Conservation (phyloP, 179 eudicot species). For the Drosera spatulata region DNA sequence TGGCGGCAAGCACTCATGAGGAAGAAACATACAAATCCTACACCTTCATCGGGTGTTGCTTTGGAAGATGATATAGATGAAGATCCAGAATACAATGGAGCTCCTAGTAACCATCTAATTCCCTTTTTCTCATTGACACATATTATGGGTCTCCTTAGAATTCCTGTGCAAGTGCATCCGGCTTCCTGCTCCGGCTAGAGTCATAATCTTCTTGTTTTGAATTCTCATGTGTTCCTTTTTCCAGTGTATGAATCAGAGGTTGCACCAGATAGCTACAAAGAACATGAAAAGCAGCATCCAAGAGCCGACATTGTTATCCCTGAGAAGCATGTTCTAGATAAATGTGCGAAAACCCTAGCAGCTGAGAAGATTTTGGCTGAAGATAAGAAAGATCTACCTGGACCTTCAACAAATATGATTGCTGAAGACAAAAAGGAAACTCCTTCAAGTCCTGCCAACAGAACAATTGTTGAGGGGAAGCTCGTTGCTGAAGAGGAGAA, state of each 20-base stretch:
- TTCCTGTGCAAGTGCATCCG: neutral
- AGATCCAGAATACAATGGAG: constrained; percentile 40
- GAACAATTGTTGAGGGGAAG: too few relatives aligned
- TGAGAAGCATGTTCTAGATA: constrained; percentile 26
- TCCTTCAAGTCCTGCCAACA: too few relatives aligned
- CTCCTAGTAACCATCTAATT: constrained; percentile 33
- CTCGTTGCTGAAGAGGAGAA: neutral
- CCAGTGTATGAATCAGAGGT: constrained; percentile 58
- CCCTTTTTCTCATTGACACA: neutral
- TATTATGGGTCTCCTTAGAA: neutral
- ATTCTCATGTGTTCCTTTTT: neutral
- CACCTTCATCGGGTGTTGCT: constrained; percentile 47
- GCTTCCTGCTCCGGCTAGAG: too few relatives aligned
- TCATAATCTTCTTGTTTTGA: neutral
- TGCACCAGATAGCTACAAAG: constrained; percentile 28
- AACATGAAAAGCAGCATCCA: constrained; percentile 26
- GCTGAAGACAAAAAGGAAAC: neutral
- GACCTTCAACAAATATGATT: neutral
- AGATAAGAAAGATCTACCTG: constrained; percentile 10
- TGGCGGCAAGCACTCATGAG: constrained; percentile 32
- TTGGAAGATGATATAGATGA: constrained; percentile 36
- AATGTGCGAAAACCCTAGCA: constrained; percentile 4
- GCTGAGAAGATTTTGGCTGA: constrained; percentile 1
- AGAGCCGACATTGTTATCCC: constrained; percentile 23
- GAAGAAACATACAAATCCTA: constrained; percentile 23